Evolutionary conservation across 371 early-diverging fungal species (phyloP).

Genomic region (Mortierella sp.): DNA sequence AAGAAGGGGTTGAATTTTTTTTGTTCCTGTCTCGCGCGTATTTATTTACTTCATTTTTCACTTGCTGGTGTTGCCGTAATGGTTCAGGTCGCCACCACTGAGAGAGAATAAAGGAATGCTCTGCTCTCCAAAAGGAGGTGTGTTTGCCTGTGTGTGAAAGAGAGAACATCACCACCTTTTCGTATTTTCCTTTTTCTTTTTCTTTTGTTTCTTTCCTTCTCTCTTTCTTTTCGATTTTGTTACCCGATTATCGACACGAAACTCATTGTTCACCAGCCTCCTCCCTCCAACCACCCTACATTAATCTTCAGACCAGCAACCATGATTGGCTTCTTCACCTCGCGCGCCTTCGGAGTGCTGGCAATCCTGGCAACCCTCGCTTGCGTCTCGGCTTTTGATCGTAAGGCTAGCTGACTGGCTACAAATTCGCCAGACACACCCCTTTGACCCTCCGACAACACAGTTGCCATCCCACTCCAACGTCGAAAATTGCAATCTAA

Average conservation of each 20-base stretch:
- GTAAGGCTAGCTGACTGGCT: slow-evolving; percentile 13
- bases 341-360: slow-evolving; percentile 18
- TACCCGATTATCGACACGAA: not conserved
- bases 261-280: too few species aligned
- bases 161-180: not conserved
- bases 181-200: not conserved
- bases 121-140: not conserved
- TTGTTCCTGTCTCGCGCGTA: not conserved
- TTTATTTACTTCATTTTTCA: not conserved
- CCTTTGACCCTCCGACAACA: too few species aligned
- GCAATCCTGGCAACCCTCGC: slow-evolving; percentile 14
- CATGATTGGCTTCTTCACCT: slow-evolving; percentile 18
- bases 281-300: too few species aligned
- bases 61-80: not conserved
- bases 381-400: slow-evolving; percentile 38
- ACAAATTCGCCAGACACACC: too few species aligned
- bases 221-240: not conserved
- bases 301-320: not conserved
- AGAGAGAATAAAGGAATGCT: not conserved
- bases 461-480: too few species aligned
- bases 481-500: too few species aligned
- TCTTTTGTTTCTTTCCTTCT: not conserved
- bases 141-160: not conserved
- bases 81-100: not conserved
- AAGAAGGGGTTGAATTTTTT: not conserved